A percentile compares a stretch with the other conserved stretches of the same genome.
These are phyloP conservation scores for sunflower (Helianthus annuus) DNA, from an alignment of 129 eudicot genomes.

Conservation along the genomic window DNA sequence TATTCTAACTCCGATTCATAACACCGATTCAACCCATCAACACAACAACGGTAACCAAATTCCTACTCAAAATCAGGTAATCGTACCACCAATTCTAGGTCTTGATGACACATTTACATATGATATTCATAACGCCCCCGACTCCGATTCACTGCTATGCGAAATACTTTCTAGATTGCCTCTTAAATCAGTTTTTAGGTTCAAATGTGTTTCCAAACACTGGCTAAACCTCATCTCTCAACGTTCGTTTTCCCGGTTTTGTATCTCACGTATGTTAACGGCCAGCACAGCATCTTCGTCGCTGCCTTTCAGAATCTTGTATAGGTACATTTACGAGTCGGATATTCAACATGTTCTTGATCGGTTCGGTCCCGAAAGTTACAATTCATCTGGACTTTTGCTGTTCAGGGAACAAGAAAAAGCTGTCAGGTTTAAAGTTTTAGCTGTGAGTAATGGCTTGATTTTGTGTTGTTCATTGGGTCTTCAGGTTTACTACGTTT, in stretches of 20 bases:
- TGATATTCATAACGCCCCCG: constrained; percentile 28
- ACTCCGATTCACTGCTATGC: constrained; percentile 33
- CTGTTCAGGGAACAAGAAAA: constrained; percentile 42
- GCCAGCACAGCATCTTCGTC: neutral
- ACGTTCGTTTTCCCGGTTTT: constrained; percentile 34
- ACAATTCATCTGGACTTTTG: constrained; percentile 39
- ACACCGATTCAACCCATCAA: constrained; percentile 23
- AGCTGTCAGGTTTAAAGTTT: constrained; percentile 34
- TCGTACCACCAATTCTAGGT: constrained; percentile 8
- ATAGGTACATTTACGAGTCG: constrained; percentile 46
- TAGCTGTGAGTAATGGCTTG: constrained; percentile 49
- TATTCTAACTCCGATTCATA: neutral
- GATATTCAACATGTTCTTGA: constrained; percentile 32
- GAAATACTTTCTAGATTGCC: constrained; percentile 47
- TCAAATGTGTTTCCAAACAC: constrained; percentile 47
- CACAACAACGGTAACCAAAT: neutral
- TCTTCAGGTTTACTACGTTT: constrained; percentile 40
- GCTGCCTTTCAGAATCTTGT: constrained; percentile 37
- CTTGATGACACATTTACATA: constrained; percentile 28
- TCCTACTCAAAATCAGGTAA: constrained; percentile 13
- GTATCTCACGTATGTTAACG: constrained; percentile 12
- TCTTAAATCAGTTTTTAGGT: constrained; percentile 41
- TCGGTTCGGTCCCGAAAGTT: constrained; percentile 39
- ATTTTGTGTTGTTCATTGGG: constrained; percentile 43
- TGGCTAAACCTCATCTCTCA: constrained; percentile 46